Percentiles rank a stretch among this genome's conserved stretches.
phyloP scores from a whole-genome alignment of 108 stramenopile species.

The Cyclostephanos invisitatus region DNA sequence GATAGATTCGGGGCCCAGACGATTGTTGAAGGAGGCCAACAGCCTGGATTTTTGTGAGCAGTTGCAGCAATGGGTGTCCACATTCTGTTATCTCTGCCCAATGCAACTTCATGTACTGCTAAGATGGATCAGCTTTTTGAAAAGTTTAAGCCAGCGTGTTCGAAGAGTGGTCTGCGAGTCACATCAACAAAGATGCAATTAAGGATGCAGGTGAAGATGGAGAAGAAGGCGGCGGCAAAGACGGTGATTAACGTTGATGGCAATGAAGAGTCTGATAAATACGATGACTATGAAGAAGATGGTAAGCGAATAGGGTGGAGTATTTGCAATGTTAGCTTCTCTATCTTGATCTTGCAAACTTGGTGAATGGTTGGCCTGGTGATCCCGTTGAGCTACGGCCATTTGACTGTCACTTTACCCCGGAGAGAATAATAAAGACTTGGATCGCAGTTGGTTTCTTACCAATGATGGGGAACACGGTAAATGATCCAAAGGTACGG shows the following conservation, averaged over 20 bases:
- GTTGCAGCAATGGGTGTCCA: conserved; percentile 2
- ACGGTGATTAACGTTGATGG: background rate
- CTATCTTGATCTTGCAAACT: conserved; percentile 6
- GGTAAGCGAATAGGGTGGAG: conserved; percentile 1
- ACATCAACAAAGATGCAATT: conserved; percentile 5
- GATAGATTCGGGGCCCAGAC: conserved; percentile 3
- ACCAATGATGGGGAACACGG: conserved; percentile 13
- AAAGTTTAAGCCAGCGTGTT: conserved; percentile 10
- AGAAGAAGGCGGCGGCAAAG: background rate
- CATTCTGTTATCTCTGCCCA: conserved; percentile 14
- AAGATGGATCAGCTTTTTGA: too few species aligned
- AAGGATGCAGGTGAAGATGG: background rate
- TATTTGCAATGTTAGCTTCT: conserved; percentile 11
- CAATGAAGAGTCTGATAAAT: background rate
- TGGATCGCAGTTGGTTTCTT: conserved; percentile 16
- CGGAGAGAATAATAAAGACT: background rate
- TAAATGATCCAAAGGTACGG: conserved; percentile 15
- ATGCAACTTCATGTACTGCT: conserved; percentile 1
- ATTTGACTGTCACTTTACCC: conserved; percentile 11
- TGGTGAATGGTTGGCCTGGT: conserved; percentile 17
- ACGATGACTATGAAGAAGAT: background rate
- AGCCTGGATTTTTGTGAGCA: conserved; percentile 1
- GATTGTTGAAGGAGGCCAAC: conserved; percentile 11
- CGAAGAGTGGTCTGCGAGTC: background rate
- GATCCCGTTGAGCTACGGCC: conserved; percentile 14